Base-by-base conservation (phyloP, 2,329 filamentous ascomycete species). In the Ophiocordyceps unilateralis region DNA sequence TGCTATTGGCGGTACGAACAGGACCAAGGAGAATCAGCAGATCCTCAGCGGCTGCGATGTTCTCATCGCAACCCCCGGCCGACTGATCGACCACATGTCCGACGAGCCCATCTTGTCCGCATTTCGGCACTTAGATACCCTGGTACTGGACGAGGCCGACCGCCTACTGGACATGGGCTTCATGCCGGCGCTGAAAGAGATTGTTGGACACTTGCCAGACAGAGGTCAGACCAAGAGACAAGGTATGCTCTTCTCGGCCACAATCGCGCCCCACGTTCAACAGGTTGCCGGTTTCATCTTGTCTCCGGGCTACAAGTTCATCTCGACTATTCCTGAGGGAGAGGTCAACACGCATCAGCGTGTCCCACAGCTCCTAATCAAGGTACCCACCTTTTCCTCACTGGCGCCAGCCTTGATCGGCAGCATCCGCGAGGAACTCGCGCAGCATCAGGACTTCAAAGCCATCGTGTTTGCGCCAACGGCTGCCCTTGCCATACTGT, bases 171-270 rank as follows among this genome's bases (percentile, higher is more conserved):
- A 93, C 55, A 77, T 88, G 57, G 85, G 89, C 51, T 93, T 93
- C 55, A 77, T 84, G n/a, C 76, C 77, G 2, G 77, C 81, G 10
- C 68, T 93, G 3, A 76, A 82, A 56, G 81, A 84, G 51, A 88
- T 93, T 46, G 69, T 93, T 19, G 68, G 72, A 49, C 73, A 78
- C 11, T 67, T 93, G 4, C 84, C 84, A 0, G 60, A 72, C 46
- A 76, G 78, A 56, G 57, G 64, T 2, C 58, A 69, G 42, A 71
- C 76, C 23, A 67, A 78, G 45, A 62, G 74, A 42, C 77, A 80
- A 49, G 86, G 85, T 41, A 85, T 84, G 68, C 76, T 91, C 40
- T 93, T 91, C 68, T 87, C 81, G 4, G 86, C 86, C 10, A 93
- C 86, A 19, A 81, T 93, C 60, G 80, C 76, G 34, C 73, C 75